phyloP scores from a whole-genome alignment of 2,329 filamentous ascomycete genomes.

The Penicillium olsonii region DNA sequence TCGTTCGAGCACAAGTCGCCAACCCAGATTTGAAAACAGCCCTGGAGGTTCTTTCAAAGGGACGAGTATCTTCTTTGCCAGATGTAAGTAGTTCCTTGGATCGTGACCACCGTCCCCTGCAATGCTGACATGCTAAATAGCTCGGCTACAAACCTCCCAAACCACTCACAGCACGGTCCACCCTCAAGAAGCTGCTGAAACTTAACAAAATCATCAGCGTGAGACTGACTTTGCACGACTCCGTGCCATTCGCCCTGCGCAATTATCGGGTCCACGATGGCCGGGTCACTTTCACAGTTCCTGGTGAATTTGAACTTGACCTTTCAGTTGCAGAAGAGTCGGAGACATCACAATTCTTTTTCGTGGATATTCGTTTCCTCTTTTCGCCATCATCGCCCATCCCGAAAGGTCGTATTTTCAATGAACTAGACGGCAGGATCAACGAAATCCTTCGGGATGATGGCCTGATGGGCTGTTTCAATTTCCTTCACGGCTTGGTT shows the following conservation, averaged over 20 bases:
- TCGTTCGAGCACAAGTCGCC: constrained; percentile 73
- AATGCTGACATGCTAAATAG: constrained; percentile 41
- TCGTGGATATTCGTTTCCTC: constrained; percentile 84
- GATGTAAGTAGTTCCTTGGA: constrained; percentile 58
- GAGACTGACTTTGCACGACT: constrained; percentile 81
- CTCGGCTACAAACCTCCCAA: constrained; percentile 76
- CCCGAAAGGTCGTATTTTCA: constrained; percentile 61
- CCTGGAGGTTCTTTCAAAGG: constrained; percentile 77
- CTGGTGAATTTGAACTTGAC: constrained; percentile 87
- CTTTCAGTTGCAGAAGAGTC: constrained; percentile 88
- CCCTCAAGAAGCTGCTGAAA: constrained; percentile 73
- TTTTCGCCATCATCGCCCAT: constrained; percentile 73
- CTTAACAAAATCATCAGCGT: constrained; percentile 82
- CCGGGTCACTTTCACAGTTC: constrained; percentile 83
- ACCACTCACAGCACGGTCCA: constrained; percentile 68
- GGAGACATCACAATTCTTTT: constrained; percentile 81
- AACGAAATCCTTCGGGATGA: constrained; percentile 71
- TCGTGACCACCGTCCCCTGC: constrained; percentile 1
- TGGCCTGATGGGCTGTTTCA: constrained; percentile 78
- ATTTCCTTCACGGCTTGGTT: constrained; percentile 82
- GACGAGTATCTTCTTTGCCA: constrained; percentile 75
- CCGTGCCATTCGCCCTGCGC: constrained; percentile 74
- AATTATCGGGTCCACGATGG: constrained; percentile 79
- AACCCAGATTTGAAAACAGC: constrained; percentile 92
- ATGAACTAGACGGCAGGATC: constrained; percentile 67